Base-by-base conservation (phyloP, 2,329 filamentous ascomycete species). In the Aspergillus pseudoglaucus region DNA sequence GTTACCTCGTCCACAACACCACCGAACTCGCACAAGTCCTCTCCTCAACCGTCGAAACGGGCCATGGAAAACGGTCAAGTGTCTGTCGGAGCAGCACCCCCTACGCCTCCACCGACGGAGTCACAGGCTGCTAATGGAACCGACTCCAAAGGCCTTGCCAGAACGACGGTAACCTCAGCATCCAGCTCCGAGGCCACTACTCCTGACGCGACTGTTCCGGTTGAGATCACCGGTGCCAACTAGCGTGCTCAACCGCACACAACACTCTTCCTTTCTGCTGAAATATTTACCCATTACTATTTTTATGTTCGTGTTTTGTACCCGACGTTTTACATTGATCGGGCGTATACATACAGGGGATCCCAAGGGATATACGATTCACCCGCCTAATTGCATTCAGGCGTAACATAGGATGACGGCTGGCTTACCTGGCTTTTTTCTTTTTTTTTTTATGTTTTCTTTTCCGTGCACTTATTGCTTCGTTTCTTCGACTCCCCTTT, bases 101-200 rank as follows among this genome's bases (percentile, higher is more conserved):
- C 84, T 1, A 86, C 85, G 1, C 76, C 77, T 18, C 75, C 88
- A 46, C 86, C 83, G 2, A 84, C 79, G 56, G 84, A 84, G 57
- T 80, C 80, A 35, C 86, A 86, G 61, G 87, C 82, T 44, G 64
- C 71, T 27, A 74, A 76, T 47, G 71, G 66, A 47, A 62, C 71
- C 4, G 63, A 66, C 41, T 51, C 61, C 12, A 69, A 69, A 53
- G 60, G 56, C 12, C 59, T 66, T 47, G 58, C 59, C 17, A 61
- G 63, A 45, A 66, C 60, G 53, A 65, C 63, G 9, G 60, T 68
- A 51, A 63, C 62, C 6, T 59, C 62, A 27, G 52, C 64, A 47
- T 58, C 61, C 14, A 64, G 61, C 49, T 59, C 60, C 42, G 62
- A 66, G 51, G 59, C 59, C 17, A 57, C 52, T 48, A 52, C 46